Evolutionary conservation across 2,329 filamentous ascomycete species (phyloP), one percentile per base, ranked within the genome.

Genomic region (Exophiala dermatitidis): DNA sequence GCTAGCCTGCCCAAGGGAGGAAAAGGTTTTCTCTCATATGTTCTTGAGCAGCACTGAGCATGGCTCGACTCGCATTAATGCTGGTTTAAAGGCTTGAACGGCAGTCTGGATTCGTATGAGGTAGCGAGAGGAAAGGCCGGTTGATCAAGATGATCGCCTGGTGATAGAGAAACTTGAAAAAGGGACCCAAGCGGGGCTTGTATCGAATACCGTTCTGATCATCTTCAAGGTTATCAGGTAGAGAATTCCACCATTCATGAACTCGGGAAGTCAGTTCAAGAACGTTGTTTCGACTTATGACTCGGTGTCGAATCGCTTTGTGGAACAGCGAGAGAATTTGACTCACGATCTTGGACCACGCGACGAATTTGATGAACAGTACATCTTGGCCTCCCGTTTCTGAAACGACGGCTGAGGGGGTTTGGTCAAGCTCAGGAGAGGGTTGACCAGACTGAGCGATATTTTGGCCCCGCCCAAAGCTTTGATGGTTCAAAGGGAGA

Each of bases 221-320:
- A 8, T 41, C 41, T 44, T 56, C 48, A 37, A 56, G 40, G 9
- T 40, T 38, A 3, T 34, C 38, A 7, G 67, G 63, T 12, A 70
- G 65, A 10, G 63, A 60, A 44, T 70, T 70, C 68, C 67, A 70
- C 68, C 68, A 70, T 53, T 66, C 68, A 43, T 70, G 68, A 8
- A 70, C 66, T 33, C 68, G 65, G 3, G 68, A 69, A n/a, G 68
- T 63, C 3, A 70, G 57, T 46, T 66, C 65, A 3, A 70, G 59
- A 1, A 69, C 63, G 3, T 64, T 64, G 41, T 62, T 67, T 37
- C 64, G 64, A 7, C 62, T 63, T 5, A 69, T 62, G 5, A 65
- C 64, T 32, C 68, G 67, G 33, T 66, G 65, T 5, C 66, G 60
- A 19, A 69, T 66, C 4, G 68, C 69, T 52, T 69, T 69, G 45